These are phyloP conservation scores for Acacia crassicarpa DNA, from an alignment of 306 rosid genomes.

Conservation along the genomic window DNA sequence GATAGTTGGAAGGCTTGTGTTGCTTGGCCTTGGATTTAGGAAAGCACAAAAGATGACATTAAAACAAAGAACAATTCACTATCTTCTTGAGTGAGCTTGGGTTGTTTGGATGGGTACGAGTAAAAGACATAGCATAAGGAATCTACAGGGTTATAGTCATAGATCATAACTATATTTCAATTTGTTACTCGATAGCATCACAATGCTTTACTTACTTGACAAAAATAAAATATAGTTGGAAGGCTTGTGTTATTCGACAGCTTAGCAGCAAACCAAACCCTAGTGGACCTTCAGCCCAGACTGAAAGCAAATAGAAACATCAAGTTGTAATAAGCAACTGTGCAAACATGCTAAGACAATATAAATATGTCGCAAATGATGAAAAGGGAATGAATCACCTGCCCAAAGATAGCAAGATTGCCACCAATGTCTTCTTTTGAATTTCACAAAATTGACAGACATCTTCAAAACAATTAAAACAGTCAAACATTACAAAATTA, in stretches of 20 bases:
- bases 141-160: constrained; percentile 18
- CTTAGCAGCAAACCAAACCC: constrained; percentile 92
- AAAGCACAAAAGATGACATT: no score
- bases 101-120: not conserved
- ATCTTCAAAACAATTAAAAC: constrained; percentile 48
- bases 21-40: no score
- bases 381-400: constrained; percentile 54
- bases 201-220: constrained; percentile 65
- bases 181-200: constrained; percentile 23
- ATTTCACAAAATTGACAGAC: constrained; percentile 53
- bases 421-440: constrained; percentile 70
- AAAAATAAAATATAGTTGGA: constrained; percentile 74
- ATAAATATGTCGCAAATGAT: constrained; percentile 6
- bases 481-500: constrained; percentile 14
- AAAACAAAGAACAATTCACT: no score
- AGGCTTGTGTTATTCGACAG: constrained; percentile 83
- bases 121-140: not conserved
- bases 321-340: constrained; percentile 16
- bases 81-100: not conserved
- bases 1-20: no score
- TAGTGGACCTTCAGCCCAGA: constrained; percentile 91
- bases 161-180: constrained; percentile 20
- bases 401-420: constrained; percentile 90
- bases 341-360: not conserved
- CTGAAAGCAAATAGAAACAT: constrained; percentile 55